A percentile compares a stretch with the other conserved stretches of the same genome.
Evolutionary conservation across 225 moss, liverwort and hornwort genomes (phyloP).

Genomic region (Pleurozium schreberi): DNA sequence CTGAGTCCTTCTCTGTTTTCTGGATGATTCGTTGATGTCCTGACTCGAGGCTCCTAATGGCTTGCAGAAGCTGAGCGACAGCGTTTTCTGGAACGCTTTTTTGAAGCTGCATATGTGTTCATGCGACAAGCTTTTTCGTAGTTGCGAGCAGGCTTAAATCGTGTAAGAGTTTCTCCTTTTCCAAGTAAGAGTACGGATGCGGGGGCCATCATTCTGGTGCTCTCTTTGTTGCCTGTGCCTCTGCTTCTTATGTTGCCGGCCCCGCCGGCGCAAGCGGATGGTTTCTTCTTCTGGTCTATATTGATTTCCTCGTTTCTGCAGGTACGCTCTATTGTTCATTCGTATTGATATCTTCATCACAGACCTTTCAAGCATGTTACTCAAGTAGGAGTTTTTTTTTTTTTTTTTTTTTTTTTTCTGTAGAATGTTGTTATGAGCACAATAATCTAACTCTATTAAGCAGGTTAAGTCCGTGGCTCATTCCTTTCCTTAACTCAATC

Average conservation of each 20-base stretch:
- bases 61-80: conserved; percentile 6
- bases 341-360: background rate
- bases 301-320: conserved; percentile 17
- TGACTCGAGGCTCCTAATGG: background rate
- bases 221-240: conserved; percentile 76
- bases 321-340: conserved; percentile 1
- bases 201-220: conserved; percentile 78
- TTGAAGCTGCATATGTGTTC: background rate
- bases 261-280: conserved; percentile 70
- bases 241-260: conserved; percentile 80
- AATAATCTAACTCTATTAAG: background rate
- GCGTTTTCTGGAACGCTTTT: background rate
- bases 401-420: background rate
- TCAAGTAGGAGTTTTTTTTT: background rate
- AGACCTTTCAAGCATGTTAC: background rate
- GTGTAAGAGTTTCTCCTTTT: background rate
- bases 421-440: background rate
- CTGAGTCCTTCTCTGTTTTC: background rate
- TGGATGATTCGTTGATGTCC: background rate
- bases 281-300: conserved; percentile 60
- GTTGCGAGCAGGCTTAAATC: background rate
- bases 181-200: conserved; percentile 37
- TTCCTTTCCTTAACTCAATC: background rate
- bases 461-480: background rate
- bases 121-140: background rate